These are phyloP conservation scores for Umbilicus rupestris DNA, from an alignment of 164 flowering plant species.

Conservation along the genomic window DNA sequence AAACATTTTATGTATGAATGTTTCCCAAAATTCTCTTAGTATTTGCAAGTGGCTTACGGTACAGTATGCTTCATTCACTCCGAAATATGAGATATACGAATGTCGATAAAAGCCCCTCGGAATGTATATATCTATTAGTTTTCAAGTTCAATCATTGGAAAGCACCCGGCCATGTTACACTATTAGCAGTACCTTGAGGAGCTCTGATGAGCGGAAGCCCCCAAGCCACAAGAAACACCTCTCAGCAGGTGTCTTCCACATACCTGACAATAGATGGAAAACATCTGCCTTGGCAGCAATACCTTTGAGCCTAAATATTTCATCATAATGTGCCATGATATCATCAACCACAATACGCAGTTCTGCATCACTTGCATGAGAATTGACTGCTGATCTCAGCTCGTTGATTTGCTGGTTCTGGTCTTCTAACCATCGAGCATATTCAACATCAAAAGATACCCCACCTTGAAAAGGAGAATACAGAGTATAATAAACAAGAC, in stretches of 20 bases:
- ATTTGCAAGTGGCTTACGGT: neutral
- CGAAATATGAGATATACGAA: neutral
- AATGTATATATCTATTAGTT: neutral
- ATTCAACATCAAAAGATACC: slow-evolving; percentile 8
- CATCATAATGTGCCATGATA: slow-evolving; percentile 5
- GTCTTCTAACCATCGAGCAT: slow-evolving; percentile 11
- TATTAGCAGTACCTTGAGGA: slow-evolving; percentile 3
- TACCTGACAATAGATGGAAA: slow-evolving; percentile 9
- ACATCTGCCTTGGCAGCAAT: slow-evolving; percentile 10
- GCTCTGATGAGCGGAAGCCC: slow-evolving; percentile 9
- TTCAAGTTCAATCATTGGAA: neutral
- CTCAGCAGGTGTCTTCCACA: slow-evolving; percentile 13
- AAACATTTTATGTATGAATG: neutral
- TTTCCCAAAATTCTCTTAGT: neutral
- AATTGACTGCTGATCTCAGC: slow-evolving; percentile 5
- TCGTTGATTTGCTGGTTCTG: slow-evolving; percentile 9
- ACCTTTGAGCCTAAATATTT: slow-evolving; percentile 7
- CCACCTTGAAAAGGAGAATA: neutral
- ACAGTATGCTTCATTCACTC: neutral
- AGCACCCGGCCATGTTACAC: neutral
- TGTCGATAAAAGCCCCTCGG: neutral
- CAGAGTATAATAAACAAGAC: neutral
- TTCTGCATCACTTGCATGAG: slow-evolving; percentile 12
- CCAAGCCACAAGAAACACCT: slow-evolving; percentile 11
- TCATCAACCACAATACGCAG: slow-evolving; percentile 8